These are phyloP conservation scores for Trichaptum fuscoviolaceum DNA, from an alignment of 768 basidiomycete species.

Conservation along the genomic window DNA sequence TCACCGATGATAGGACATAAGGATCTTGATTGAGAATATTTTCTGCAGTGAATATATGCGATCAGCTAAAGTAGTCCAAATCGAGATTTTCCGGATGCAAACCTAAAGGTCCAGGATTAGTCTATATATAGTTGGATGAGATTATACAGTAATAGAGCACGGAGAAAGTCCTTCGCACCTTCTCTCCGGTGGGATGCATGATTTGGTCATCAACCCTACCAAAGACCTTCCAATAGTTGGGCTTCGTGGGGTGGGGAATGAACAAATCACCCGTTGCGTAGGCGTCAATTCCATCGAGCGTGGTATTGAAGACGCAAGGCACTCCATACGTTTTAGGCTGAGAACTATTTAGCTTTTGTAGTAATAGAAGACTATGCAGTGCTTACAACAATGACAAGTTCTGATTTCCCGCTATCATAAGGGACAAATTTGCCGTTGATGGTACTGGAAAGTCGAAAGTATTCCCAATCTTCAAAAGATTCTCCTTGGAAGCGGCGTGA, in stretches of 20 bases:
- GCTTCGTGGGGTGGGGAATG: slow-evolving; percentile 22
- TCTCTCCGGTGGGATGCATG: slow-evolving; percentile 21
- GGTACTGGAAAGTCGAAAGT: slow-evolving; percentile 22
- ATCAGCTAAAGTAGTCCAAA: neutral
- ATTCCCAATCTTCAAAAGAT: slow-evolving; percentile 25
- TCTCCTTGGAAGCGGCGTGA: neutral
- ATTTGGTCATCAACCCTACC: slow-evolving; percentile 23
- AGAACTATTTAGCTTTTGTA: no score
- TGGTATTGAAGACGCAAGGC: slow-evolving; percentile 15
- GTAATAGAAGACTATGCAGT: neutral
- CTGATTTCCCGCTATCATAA: slow-evolving; percentile 22
- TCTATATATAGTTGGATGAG: slow-evolving; percentile 18
- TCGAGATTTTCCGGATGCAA: neutral
- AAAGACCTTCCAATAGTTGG: slow-evolving; percentile 18
- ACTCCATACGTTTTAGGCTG: slow-evolving; percentile 21
- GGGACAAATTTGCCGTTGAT: slow-evolving; percentile 25
- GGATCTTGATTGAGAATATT: slow-evolving; percentile 29
- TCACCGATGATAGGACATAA: slow-evolving; percentile 25
- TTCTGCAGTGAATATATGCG: slow-evolving; percentile 19
- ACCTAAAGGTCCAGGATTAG: slow-evolving; percentile 30
- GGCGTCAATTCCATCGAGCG: slow-evolving; percentile 10
- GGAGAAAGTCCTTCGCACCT: slow-evolving; percentile 4
- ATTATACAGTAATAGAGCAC: neutral
- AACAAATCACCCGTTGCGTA: slow-evolving; percentile 20
- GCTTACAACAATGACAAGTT: slow-evolving; percentile 22